Evolutionary conservation across 768 basidiomycete genomes (phyloP).

Genomic region (Suillus cothurnatus): DNA sequence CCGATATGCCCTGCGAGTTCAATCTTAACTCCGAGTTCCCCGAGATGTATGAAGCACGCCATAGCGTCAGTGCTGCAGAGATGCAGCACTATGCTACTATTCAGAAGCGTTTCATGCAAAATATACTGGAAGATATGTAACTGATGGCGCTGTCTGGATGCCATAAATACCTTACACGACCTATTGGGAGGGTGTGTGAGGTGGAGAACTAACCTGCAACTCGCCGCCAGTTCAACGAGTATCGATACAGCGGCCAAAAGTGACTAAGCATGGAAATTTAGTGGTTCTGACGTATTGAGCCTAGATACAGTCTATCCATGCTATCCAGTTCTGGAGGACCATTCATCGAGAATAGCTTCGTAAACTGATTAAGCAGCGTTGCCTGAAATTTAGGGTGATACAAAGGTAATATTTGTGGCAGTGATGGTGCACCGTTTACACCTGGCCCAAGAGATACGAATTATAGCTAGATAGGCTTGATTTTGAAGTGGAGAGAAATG

Average conservation of each 20-base stretch:
- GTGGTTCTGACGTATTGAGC: not conserved
- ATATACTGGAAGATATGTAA: too few relatives aligned
- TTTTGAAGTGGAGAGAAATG: slow-evolving; percentile 99
- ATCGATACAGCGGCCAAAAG: not conserved
- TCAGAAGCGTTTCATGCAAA: too few relatives aligned
- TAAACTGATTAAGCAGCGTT: not conserved
- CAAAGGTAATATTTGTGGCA: not conserved
- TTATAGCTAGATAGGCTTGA: slow-evolving; percentile 85
- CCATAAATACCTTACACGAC: not conserved
- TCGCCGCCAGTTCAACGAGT: not conserved
- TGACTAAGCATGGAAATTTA: not conserved
- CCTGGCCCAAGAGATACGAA: slow-evolving; percentile 1
- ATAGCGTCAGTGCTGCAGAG: too few relatives aligned
- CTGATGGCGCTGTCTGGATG: not conserved
- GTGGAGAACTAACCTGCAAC: not conserved
- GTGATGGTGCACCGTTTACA: not conserved
- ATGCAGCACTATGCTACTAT: too few relatives aligned
- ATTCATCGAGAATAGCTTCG: not conserved
- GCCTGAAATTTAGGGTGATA: not conserved
- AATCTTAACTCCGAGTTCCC: too few relatives aligned
- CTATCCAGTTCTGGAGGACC: not conserved
- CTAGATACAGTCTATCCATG: not conserved
- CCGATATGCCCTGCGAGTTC: too few relatives aligned
- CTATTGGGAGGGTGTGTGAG: not conserved
- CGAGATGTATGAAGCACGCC: too few relatives aligned